Evolutionary conservation across 1,284 basidiomycete species (phyloP).

Genomic region (Boletus albobrunnescens): DNA sequence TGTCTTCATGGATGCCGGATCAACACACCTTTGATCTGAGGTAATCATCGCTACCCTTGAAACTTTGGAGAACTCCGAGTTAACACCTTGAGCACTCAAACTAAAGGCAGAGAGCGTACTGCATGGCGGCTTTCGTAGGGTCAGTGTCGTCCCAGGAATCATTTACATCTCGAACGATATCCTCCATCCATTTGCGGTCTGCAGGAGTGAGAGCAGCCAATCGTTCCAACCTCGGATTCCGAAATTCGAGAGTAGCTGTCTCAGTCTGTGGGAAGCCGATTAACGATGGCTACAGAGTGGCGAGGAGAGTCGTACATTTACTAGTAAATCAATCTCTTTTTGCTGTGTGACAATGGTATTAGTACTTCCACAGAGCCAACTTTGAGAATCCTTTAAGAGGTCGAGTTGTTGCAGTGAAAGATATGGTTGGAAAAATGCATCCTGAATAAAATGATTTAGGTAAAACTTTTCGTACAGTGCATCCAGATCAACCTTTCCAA

Average conservation of each 20-base stretch:
- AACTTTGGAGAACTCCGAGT: conserved; percentile 46
- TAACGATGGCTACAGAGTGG: background rate
- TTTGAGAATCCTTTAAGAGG: conserved; percentile 72
- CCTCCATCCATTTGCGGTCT: conserved; percentile 94
- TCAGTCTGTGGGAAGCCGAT: conserved; percentile 59
- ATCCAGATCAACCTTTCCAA: conserved; percentile 59
- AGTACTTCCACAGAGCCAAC: conserved; percentile 91
- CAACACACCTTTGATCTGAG: conserved; percentile 69
- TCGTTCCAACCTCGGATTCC: conserved; percentile 77
- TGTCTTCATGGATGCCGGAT: conserved; percentile 12
- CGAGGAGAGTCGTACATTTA: conserved; percentile 59
- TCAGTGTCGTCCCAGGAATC: conserved; percentile 72
- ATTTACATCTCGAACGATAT: conserved; percentile 76
- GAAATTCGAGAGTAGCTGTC: conserved; percentile 78
- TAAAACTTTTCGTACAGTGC: background rate
- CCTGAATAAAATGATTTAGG: conserved; percentile 39
- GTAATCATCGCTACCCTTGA: conserved; percentile 92
- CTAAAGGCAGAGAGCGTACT: conserved; percentile 43
- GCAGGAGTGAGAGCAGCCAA: conserved; percentile 81
- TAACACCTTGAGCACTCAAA: background rate
- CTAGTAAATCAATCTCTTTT: conserved; percentile 85
- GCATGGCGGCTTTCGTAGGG: conserved; percentile 56
- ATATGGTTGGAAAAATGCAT: conserved; percentile 97
- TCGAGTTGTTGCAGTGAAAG: conserved; percentile 95
- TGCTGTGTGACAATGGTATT: conserved; percentile 96